phyloP scores from a whole-genome alignment of 176 grass and related monocot species.

The Paspalum vaginatum region DNA sequence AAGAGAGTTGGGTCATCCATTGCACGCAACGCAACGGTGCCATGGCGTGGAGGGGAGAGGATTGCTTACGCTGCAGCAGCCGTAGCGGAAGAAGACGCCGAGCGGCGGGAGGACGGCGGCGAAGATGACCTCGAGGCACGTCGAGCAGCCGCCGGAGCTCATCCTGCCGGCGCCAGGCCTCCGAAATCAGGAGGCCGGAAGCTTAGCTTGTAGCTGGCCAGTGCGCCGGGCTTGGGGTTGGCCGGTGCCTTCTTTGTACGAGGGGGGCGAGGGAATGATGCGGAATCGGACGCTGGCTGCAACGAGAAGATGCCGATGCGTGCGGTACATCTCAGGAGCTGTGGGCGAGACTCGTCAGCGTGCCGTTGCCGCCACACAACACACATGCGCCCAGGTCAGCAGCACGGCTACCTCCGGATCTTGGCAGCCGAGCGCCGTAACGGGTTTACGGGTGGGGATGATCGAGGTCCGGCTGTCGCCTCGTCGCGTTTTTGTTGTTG shows the following conservation, averaged over 20 bases:
- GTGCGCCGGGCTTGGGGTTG: neutral
- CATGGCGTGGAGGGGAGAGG: rapidly evolving
- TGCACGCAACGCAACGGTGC: no score
- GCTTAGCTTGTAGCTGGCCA: neutral
- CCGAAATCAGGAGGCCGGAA: neutral
- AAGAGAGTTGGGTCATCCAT: no score
- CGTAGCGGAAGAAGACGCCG: constrained; percentile 88
- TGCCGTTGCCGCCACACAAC: constrained; percentile 1
- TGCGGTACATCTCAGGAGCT: neutral
- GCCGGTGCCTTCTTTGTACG: constrained; percentile 3
- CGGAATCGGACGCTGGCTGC: constrained; percentile 36
- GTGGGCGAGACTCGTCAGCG: neutral
- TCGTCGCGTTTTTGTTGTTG: neutral
- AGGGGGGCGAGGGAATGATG: constrained; percentile 23
- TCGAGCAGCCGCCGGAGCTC: constrained; percentile 63
- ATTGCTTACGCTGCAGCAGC: constrained; percentile 70
- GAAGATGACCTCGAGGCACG: constrained; percentile 66
- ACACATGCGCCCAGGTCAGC: constrained; percentile 38
- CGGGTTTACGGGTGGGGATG: neutral
- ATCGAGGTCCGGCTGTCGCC: neutral
- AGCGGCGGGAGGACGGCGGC: constrained; percentile 69
- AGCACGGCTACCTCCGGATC: neutral
- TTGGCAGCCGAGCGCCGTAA: neutral
- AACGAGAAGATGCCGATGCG: constrained; percentile 44
- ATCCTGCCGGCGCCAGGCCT: neutral